phyloP scores from a whole-genome alignment of 2,329 filamentous ascomycete genomes.

The Pestalotiopsis sp. region DNA sequence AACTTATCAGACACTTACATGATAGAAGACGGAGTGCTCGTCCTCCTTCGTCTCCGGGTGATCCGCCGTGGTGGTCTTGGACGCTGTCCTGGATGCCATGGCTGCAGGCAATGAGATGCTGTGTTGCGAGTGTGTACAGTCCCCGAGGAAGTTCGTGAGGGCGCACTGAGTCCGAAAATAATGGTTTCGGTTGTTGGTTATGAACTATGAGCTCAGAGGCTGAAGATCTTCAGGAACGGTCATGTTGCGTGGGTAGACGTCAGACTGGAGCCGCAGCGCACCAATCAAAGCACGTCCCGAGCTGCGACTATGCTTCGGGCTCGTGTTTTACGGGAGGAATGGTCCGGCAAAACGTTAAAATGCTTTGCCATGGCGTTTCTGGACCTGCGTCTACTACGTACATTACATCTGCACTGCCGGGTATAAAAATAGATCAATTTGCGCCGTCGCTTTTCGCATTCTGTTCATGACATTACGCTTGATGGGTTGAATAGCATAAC shows the following conservation, averaged over 20 bases:
- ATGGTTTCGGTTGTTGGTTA: background rate
- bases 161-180: background rate
- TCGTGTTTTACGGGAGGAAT: background rate
- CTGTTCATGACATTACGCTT: background rate
- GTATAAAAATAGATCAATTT: background rate
- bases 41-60: background rate
- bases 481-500: background rate
- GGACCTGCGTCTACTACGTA: background rate
- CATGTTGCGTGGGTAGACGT: conserved; percentile 1
- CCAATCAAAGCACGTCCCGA: background rate
- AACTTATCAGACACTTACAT: background rate
- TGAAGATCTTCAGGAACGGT: conserved; percentile 6
- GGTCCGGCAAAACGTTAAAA: background rate
- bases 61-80: background rate
- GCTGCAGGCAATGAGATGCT: background rate
- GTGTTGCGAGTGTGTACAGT: background rate
- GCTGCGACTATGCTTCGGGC: background rate
- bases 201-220: conserved; percentile 1
- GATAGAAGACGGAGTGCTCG: background rate
- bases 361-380: background rate
- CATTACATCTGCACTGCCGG: background rate
- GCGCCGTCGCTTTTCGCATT: background rate
- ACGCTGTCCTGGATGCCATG: background rate
- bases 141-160: no score
- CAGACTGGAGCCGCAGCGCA: background rate